Base-by-base conservation (phyloP, 139 green algal genomes). In the Nannochloris sp. region DNA sequence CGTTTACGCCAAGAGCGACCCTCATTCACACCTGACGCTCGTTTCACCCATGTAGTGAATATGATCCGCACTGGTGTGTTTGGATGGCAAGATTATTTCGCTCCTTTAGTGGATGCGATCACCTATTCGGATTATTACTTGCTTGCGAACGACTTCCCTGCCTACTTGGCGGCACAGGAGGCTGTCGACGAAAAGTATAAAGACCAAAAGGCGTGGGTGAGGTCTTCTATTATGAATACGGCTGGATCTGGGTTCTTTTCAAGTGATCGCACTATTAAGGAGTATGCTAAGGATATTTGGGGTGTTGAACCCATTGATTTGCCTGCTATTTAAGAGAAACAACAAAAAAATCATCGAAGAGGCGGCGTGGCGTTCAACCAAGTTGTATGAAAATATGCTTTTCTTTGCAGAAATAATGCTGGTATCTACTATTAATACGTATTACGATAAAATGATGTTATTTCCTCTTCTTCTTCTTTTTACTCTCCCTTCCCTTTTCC, bases 1-100 rank as follows among this genome's bases (percentile, higher is more conserved):
- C 9, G 14, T 35, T 74, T 93, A 73, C 81, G 88, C 23, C 44
- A 67, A 27, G 67, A 89, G 64, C 83, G 88, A 44, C 48, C 66
- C n/a, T 70, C 54, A 37, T 78, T 85, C 54, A 54, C 71, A 47
- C 71, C 80, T 1, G 85, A 95, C 76, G 67, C 79, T 3, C 83
- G 86, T 42, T 95, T 95, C 74, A 59, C 71, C 13, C 69, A 87
- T 55, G 90, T 92, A 10, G 74, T 96, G 30, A 65, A 78, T 54
- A 64, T 91, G 45, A 90, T 97, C 51, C 74, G 88, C 61, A 65
- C 47, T 12, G 95, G 90, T 19, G 32, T 75, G 34, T 99, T 99
- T 80, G 95, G 95, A 30, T 97, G 88, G 84, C 76, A 87, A 37
- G 94, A 98, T 76, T 97, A 94, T 82, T 97, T 99, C 64, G 65